phyloP scores from a whole-genome alignment of 1,284 basidiomycete genomes.

The Cutaneotrichosporon sp. region DNA sequence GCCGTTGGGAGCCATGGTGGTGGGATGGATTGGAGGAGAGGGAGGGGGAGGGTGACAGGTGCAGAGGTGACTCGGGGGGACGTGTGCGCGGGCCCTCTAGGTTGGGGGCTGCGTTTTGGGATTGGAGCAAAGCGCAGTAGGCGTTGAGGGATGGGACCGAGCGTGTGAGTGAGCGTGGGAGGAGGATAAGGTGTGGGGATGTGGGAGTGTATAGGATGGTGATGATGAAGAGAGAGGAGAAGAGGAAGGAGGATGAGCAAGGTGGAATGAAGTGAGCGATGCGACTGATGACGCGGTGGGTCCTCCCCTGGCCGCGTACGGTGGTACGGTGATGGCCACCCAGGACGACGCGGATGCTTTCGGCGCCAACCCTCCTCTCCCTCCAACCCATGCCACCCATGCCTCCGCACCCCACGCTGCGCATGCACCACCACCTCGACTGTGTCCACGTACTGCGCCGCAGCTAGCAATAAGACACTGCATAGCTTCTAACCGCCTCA shows the following conservation, averaged over 20 bases:
- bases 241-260: background rate
- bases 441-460: no score
- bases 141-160: background rate
- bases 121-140: background rate
- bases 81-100: background rate
- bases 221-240: background rate
- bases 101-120: background rate
- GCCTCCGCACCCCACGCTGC: no score
- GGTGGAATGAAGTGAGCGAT: background rate
- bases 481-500: no score
- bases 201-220: background rate
- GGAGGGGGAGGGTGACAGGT: background rate
- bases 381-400: no score
- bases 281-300: background rate
- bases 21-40: background rate
- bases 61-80: background rate
- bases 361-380: background rate
- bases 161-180: background rate
- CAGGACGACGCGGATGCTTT: background rate
- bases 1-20: constrained; percentile 25
- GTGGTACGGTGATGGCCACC: no score
- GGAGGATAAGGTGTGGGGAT: background rate
- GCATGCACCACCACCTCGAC: background rate
- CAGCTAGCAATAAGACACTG: no score
- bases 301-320: no score